Evolutionary conservation across 2,329 filamentous ascomycete genomes (phyloP).

Genomic region (Chrysosporium queenslandicum): DNA sequence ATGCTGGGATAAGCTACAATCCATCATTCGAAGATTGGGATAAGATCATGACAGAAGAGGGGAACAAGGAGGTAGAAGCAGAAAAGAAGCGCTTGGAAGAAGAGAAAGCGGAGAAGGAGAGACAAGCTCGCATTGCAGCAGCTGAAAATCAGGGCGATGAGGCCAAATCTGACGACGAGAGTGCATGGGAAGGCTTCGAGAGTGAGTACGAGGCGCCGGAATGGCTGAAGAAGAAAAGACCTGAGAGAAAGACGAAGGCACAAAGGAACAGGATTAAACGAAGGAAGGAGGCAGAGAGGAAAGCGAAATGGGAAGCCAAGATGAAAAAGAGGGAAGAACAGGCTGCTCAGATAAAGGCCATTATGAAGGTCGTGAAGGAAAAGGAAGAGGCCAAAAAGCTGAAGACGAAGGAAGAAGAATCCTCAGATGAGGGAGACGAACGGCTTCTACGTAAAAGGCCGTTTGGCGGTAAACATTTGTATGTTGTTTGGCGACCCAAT

Average conservation of each 20-base stretch:
- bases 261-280: conserved; percentile 83
- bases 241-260: conserved; percentile 71
- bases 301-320: conserved; percentile 63
- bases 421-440: conserved; percentile 49
- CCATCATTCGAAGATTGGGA: conserved; percentile 81
- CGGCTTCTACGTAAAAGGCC: conserved; percentile 58
- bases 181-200: conserved; percentile 81
- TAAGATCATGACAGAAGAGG: conserved; percentile 60
- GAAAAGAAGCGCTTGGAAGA: conserved; percentile 64
- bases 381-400: conserved; percentile 41
- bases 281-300: conserved; percentile 75
- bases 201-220: conserved; percentile 62
- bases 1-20: conserved; percentile 84
- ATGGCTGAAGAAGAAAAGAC: conserved; percentile 59
- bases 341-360: conserved; percentile 58
- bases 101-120: conserved; percentile 56
- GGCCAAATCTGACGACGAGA: conserved; percentile 72
- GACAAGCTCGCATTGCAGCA: conserved; percentile 59
- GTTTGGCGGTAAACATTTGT: conserved; percentile 54
- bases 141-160: conserved; percentile 67
- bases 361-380: conserved; percentile 45
- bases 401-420: conserved; percentile 28
- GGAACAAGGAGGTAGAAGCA: conserved; percentile 65
- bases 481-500: conserved; percentile 21
- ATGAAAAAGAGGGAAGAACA: conserved; percentile 66